phyloP scores from a whole-genome alignment of 2,329 filamentous ascomycete species.

The Mollisia scopiformis region DNA sequence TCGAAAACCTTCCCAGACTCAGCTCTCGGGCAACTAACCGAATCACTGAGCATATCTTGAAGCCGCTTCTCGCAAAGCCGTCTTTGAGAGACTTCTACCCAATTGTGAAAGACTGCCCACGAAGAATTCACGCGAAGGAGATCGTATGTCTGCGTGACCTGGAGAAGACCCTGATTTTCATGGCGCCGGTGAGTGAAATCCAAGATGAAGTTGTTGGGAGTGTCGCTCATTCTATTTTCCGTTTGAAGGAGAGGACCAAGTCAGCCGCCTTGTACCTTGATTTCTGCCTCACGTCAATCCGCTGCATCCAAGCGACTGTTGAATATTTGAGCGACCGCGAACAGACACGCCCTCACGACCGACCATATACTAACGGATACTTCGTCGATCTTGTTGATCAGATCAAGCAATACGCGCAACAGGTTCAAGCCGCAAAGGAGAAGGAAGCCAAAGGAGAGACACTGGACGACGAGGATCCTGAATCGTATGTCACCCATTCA shows the following conservation, averaged over 20 bases:
- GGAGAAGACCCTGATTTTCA: constrained; percentile 89
- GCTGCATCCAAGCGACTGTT: constrained; percentile 87
- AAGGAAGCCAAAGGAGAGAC: constrained; percentile 60
- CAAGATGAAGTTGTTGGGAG: constrained; percentile 59
- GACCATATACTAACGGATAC: constrained; percentile 93
- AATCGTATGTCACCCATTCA: constrained; percentile 51
- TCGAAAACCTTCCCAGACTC: constrained; percentile 60
- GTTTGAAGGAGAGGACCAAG: constrained; percentile 75
- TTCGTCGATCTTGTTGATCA: constrained; percentile 96
- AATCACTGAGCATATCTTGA: constrained; percentile 79
- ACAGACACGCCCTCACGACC: constrained; percentile 80
- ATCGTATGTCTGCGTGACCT: constrained; percentile 91
- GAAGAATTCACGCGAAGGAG: constrained; percentile 79
- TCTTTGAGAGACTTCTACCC: constrained; percentile 79
- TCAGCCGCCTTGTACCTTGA: constrained; percentile 73
- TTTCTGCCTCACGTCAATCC: constrained; percentile 89
- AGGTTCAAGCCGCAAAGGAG: constrained; percentile 76
- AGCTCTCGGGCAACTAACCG: constrained; percentile 72
- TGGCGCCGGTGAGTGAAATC: constrained; percentile 86
- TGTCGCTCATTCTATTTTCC: constrained; percentile 71
- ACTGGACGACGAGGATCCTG: constrained; percentile 58
- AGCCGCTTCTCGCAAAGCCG: constrained; percentile 74
- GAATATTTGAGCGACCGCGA: constrained; percentile 85
- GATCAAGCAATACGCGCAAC: constrained; percentile 85
- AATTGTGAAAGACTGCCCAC: constrained; percentile 77